Evolutionary conservation across 164 flowering plant genomes (phyloP).

Genomic region (Liquidambar formosana): DNA sequence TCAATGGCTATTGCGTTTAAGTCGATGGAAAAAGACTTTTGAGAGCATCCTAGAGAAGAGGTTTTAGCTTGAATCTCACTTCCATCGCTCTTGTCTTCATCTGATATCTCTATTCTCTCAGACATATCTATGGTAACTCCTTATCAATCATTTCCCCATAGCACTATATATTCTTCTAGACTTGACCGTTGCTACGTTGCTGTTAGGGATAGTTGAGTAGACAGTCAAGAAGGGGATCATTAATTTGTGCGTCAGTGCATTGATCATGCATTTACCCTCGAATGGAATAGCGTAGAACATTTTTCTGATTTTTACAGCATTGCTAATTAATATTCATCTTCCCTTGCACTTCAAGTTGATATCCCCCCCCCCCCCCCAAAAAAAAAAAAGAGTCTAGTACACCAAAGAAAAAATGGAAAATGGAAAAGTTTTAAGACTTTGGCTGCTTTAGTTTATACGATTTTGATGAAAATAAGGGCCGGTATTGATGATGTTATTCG

Average conservation of each 20-base stretch:
- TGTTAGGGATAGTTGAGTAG: neutral
- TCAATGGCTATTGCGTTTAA: constrained; percentile 16
- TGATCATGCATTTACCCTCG: neutral
- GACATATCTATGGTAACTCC: neutral
- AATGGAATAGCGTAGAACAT: too few species aligned
- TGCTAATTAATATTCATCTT: too few species aligned
- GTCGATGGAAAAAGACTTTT: constrained; percentile 7
- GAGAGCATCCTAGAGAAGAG: constrained; percentile 1
- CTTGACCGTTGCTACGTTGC: neutral
- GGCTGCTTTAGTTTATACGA: too few species aligned
- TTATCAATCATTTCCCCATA: neutral
- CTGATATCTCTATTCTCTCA: constrained; percentile 14
- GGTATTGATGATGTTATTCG: too few species aligned
- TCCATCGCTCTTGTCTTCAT: constrained; percentile 10
- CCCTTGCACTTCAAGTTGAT: too few species aligned
- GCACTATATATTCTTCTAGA: neutral
- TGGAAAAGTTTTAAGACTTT: too few species aligned
- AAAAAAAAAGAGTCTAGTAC: too few species aligned
- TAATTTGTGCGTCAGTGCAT: neutral
- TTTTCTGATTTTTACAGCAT: too few species aligned
- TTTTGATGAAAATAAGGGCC: too few species aligned
- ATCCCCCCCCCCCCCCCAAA: too few species aligned
- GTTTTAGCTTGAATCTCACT: constrained; percentile 5
- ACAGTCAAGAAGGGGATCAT: neutral
- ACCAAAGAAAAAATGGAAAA: too few species aligned